Percentiles rank a stretch among this genome's conserved stretches.
Evolutionary conservation across 2,329 filamentous ascomycete genomes (phyloP).

Genomic region (Cryphonectria japonica): DNA sequence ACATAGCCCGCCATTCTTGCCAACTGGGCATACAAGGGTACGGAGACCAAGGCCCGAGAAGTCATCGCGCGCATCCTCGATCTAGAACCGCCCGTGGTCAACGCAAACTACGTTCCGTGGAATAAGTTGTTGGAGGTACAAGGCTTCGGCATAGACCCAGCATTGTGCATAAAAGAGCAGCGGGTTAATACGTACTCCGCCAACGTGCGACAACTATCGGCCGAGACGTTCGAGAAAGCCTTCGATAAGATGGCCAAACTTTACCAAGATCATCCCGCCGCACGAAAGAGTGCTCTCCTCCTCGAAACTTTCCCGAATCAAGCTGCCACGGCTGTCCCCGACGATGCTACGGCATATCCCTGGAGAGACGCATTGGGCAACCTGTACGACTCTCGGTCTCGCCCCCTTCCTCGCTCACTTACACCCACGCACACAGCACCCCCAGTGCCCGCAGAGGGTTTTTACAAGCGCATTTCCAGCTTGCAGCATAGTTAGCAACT

Average conservation of each 20-base stretch:
- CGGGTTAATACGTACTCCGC: conserved; percentile 46
- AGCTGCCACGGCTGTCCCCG: not conserved
- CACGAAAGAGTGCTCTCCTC: conserved; percentile 37
- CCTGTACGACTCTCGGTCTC: not conserved
- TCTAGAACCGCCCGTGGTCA: conserved; percentile 42
- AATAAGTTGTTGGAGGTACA: conserved; percentile 42
- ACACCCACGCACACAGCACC: too few relatives aligned
- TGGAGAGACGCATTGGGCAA: conserved; percentile 5
- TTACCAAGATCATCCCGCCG: conserved; percentile 44
- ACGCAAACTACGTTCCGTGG: conserved; percentile 46
- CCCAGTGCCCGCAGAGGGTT: too few relatives aligned
- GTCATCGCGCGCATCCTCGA: conserved; percentile 44
- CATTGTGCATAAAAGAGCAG: conserved; percentile 42
- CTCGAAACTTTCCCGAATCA: conserved; percentile 48
- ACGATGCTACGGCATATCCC: not conserved
- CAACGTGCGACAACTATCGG: conserved; percentile 38
- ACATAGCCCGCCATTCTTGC: conserved; percentile 35
- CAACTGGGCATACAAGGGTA: conserved; percentile 40
- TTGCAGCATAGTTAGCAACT: not conserved
- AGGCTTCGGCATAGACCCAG: conserved; percentile 41
- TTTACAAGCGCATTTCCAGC: not conserved
- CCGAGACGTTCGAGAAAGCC: conserved; percentile 36
- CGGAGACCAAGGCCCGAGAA: conserved; percentile 39
- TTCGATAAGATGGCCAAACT: conserved; percentile 29
- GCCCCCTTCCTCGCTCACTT: too few relatives aligned